Base-by-base conservation (phyloP, 768 basidiomycete genomes). In the Boletus tylopilopsis region DNA sequence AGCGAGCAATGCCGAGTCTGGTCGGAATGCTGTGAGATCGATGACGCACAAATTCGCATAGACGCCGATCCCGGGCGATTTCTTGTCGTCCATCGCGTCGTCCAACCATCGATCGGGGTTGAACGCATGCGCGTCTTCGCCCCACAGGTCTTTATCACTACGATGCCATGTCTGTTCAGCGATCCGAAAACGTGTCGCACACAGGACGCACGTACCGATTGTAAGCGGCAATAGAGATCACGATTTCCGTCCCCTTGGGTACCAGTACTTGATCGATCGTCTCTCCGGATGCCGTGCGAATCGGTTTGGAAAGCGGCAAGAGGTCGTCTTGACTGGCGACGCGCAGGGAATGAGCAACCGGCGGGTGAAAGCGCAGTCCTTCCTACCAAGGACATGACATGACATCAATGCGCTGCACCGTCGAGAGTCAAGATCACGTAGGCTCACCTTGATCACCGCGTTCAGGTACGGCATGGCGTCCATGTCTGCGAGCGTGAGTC, bases 221-320 rank as follows among this genome's bases (percentile, higher is more conserved):
- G 51, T 82, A 82, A 1, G 72, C 77, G n/a, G 74, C 73, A 23
- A 78, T 72, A 5, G 79, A 81, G 6, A 74, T 55, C 5, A 78
- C 65, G 7, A 82, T 61, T 30, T 76, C 75, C 24, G 71, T 73
- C 4, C 78, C 77, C 55, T 75, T 76, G 5, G 76, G 73, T 34
- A 83, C 69, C 2, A 74, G 73, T 10, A 84, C 42, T 42, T 77
- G 67, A 1, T 60, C 63, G 47, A 78, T 56, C 18, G 66, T 47
- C 43, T 72, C 67, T 4, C 81, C 81, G 3, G 71, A 72, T 21
- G 62, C 62, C 5, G 73, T 76, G 46, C 55, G 68, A 42, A 81
- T 72, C 3, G 79, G 79, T 42, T 69, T 73, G 4, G 79, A 76
- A 21, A 87, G 72, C 0, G 85, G 83, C n/a, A 87, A 59, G 16